A percentile compares a stretch with the other conserved stretches of the same genome.
Evolutionary conservation across 306 rosid species (phyloP).

Genomic region (Inga oerstediana): DNA sequence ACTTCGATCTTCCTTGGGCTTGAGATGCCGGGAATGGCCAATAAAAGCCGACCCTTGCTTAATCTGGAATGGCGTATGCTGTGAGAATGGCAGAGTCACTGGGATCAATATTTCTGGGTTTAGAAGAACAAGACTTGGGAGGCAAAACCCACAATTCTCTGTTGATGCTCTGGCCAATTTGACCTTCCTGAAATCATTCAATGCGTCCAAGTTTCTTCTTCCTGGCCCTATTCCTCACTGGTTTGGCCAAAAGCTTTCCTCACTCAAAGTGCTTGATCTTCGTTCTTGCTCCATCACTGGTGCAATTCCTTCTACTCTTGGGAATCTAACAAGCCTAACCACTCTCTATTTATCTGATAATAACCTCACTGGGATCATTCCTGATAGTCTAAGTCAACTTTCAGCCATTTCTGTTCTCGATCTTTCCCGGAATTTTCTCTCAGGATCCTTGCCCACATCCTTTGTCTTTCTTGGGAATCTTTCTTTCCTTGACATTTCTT

Average conservation of each 20-base stretch:
- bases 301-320: constrained; percentile 67
- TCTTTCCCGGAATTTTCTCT: constrained; percentile 64
- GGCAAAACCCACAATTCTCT: constrained; percentile 68
- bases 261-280: constrained; percentile 77
- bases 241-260: constrained; percentile 59
- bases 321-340: constrained; percentile 69
- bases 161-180: constrained; percentile 77
- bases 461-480: constrained; percentile 62
- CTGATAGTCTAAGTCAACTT: constrained; percentile 62
- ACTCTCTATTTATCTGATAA: constrained; percentile 67
- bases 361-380: constrained; percentile 66
- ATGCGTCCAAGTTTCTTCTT: constrained; percentile 81
- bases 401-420: constrained; percentile 63
- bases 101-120: constrained; percentile 86
- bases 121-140: constrained; percentile 74
- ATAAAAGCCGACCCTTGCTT: constrained; percentile 76
- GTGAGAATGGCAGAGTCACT: constrained; percentile 76
- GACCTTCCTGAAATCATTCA: constrained; percentile 62
- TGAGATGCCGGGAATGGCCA: constrained; percentile 90
- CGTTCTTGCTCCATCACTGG: constrained; percentile 68
- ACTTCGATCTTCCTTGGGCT: constrained; percentile 80
- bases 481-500: constrained; percentile 66
- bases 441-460: constrained; percentile 57
- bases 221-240: constrained; percentile 77
- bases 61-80: constrained; percentile 65